phyloP scores from a whole-genome alignment of 371 early-diverging fungal species.

The Nosema muscidifuracis region DNA sequence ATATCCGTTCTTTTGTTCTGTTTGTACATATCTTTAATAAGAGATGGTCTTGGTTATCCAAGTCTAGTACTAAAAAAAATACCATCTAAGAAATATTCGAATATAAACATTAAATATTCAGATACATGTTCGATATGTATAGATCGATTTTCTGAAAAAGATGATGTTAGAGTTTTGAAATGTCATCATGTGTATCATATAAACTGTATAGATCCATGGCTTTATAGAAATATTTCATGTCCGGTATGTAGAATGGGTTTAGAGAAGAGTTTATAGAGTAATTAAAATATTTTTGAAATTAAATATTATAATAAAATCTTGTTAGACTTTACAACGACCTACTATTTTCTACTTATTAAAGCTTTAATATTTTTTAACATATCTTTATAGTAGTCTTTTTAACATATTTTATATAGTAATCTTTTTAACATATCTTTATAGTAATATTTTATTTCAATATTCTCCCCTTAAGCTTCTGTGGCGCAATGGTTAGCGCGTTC shows the following conservation, averaged over 20 bases:
- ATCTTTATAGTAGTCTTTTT: too few relatives aligned
- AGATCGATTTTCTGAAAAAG: background rate
- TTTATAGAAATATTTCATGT: background rate
- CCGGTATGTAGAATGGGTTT: constrained; percentile 12
- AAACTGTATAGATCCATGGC: background rate
- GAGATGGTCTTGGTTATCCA: background rate
- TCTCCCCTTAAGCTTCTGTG: constrained; percentile 44
- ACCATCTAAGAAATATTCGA: background rate
- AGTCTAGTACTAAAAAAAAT: background rate
- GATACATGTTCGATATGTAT: constrained; percentile 4
- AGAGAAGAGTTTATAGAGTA: too few relatives aligned
- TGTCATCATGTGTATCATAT: background rate
- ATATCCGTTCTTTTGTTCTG: background rate
- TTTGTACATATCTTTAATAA: background rate
- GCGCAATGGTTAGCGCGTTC: constrained; percentile 55
- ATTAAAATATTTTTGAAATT: too few relatives aligned
- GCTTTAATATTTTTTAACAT: too few relatives aligned
- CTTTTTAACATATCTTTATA: too few relatives aligned
- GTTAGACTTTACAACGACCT: too few relatives aligned
- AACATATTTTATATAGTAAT: too few relatives aligned
- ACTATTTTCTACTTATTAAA: too few relatives aligned
- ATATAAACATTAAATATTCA: background rate
- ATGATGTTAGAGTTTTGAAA: background rate
- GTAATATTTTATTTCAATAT: too few relatives aligned
- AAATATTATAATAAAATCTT: too few relatives aligned